Percentiles rank a stretch among this genome's conserved stretches.
Evolutionary conservation across 2,329 filamentous ascomycete species (phyloP).

Genomic region (Sarocladiaceae sp.): DNA sequence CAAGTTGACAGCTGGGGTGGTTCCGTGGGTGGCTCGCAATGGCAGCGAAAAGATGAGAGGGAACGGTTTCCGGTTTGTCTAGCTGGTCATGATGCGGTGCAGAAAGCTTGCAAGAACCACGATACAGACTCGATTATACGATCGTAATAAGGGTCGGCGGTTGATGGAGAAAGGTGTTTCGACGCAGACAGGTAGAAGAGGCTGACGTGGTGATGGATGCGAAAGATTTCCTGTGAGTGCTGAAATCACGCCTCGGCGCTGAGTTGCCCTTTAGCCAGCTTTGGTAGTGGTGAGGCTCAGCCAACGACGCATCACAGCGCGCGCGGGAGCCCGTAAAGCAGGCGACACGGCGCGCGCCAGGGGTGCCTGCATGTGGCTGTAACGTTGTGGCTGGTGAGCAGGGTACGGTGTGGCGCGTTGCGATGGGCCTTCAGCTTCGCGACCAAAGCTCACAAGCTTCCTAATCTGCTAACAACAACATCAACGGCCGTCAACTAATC

Average conservation of each 20-base stretch:
- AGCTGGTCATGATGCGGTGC: background rate
- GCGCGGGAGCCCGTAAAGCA: conserved; percentile 8
- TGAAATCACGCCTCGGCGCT: conserved; percentile 6
- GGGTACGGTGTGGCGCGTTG: conserved; percentile 10
- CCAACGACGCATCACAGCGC: conserved; percentile 4
- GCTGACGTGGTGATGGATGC: conserved; percentile 1
- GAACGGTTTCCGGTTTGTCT: background rate
- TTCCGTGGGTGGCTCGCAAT: background rate
- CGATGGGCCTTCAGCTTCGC: conserved; percentile 3
- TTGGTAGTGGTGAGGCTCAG: conserved; percentile 5
- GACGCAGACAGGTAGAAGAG: background rate
- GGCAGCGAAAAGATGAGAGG: background rate
- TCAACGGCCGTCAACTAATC: background rate
- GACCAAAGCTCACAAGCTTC: background rate
- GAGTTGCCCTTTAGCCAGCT: conserved; percentile 5
- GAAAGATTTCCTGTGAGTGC: conserved; percentile 3
- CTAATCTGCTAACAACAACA: background rate
- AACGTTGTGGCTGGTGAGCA: conserved; percentile 10
- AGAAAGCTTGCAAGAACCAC: background rate
- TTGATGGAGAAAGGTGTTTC: background rate
- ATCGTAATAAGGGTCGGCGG: background rate
- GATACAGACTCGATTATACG: background rate
- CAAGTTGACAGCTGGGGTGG: background rate
- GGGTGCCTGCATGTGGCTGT: conserved; percentile 16
- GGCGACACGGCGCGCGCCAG: background rate